Evolutionary conservation across 2,329 filamentous ascomycete species (phyloP).

Genomic region (Venturia carpophila): DNA sequence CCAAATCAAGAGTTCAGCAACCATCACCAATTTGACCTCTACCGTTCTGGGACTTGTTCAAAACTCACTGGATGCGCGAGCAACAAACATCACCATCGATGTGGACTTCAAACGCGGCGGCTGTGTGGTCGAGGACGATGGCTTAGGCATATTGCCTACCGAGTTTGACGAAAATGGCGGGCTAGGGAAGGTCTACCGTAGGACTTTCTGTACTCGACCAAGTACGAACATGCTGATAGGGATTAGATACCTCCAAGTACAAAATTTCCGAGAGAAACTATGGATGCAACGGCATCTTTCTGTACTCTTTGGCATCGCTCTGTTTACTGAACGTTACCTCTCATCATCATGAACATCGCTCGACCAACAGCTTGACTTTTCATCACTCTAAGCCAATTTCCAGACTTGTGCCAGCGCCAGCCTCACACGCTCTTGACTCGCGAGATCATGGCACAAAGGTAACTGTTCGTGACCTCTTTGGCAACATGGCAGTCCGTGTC

Average conservation of each 20-base stretch:
- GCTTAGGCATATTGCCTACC: conserved; percentile 60
- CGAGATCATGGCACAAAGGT: conserved; percentile 66
- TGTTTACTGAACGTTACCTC: conserved; percentile 74
- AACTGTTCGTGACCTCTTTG: conserved; percentile 73
- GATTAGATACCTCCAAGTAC: conserved; percentile 70
- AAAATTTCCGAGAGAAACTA: conserved; percentile 35
- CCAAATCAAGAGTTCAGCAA: conserved; percentile 78
- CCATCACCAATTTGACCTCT: conserved; percentile 64
- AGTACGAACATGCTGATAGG: conserved; percentile 19
- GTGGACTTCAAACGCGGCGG: conserved; percentile 69
- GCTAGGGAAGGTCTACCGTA: conserved; percentile 66
- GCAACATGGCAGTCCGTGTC: conserved; percentile 81
- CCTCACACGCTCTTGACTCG: conserved; percentile 48
- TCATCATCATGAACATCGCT: conserved; percentile 52
- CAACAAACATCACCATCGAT: conserved; percentile 59
- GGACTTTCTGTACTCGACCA: conserved; percentile 23
- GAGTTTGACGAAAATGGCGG: conserved; percentile 68
- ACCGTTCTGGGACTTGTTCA: conserved; percentile 66
- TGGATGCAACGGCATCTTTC: conserved; percentile 64
- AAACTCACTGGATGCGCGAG: conserved; percentile 77
- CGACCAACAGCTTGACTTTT: conserved; percentile 58
- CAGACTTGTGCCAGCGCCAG: conserved; percentile 54
- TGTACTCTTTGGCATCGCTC: conserved; percentile 67
- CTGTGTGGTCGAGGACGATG: conserved; percentile 79
- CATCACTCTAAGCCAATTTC: conserved; percentile 61